A percentile compares a stretch with the other conserved stretches of the same genome.
Conservation (phyloP, 371 early-diverging fungal genomes). For the Massospora cicadina region DNA sequence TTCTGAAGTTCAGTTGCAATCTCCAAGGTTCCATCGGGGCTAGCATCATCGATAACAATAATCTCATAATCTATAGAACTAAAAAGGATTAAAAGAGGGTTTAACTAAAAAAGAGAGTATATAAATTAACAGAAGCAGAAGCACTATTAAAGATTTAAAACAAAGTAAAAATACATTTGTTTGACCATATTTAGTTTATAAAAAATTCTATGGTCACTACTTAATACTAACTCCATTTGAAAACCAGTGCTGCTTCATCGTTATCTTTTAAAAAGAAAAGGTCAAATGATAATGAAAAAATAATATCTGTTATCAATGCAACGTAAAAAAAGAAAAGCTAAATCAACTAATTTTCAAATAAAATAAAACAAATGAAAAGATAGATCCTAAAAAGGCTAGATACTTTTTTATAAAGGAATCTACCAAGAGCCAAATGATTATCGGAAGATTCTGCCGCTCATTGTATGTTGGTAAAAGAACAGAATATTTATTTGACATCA, state of each 20-base stretch:
- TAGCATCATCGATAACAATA: constrained; percentile 95
- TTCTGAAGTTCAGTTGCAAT: constrained; percentile 73
- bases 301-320: no score
- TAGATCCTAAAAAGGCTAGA: constrained; percentile 10
- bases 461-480: constrained; percentile 98
- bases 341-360: no score
- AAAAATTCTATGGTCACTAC: no score
- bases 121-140: background rate
- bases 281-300: no score
- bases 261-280: background rate
- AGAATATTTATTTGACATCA: constrained; percentile 40
- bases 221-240: no score
- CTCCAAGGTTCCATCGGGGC: constrained; percentile 96
- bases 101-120: background rate
- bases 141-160: background rate
- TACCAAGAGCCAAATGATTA: constrained; percentile 79
- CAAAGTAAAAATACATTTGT: no score
- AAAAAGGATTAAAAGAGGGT: background rate
- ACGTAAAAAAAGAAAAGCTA: no score
- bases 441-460: constrained; percentile 92
- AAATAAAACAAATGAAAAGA: no score
- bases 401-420: constrained; percentile 70
- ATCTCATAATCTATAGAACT: constrained; percentile 71
- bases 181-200: no score
- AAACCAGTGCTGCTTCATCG: background rate